A percentile compares a stretch with the other conserved stretches of the same genome.
These are phyloP conservation scores for Rhizopogon vesiculosus DNA, from an alignment of 768 basidiomycete species.

Conservation along the genomic window DNA sequence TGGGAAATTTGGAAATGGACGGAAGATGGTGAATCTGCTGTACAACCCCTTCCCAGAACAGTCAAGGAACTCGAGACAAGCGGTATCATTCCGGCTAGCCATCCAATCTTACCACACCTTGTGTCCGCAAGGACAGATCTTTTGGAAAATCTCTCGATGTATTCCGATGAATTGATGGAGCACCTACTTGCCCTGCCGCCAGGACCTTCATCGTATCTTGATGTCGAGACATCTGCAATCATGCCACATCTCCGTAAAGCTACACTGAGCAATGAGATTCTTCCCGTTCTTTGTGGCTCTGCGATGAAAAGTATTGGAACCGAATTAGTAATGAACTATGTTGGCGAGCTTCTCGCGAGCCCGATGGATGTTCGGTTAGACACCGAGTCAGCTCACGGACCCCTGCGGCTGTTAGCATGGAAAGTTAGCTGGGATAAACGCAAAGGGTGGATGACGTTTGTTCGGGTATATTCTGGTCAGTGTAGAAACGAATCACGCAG, in stretches of 20 bases:
- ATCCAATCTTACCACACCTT: constrained; percentile 68
- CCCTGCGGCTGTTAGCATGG: constrained; percentile 73
- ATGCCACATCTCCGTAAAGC: constrained; percentile 63
- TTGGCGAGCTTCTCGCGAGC: constrained; percentile 74
- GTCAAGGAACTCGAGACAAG: constrained; percentile 37
- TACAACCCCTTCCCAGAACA: constrained; percentile 46
- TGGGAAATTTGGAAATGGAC: constrained; percentile 84
- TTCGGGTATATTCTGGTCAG: constrained; percentile 82
- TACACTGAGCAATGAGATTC: constrained; percentile 57
- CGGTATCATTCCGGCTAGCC: constrained; percentile 46
- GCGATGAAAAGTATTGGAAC: constrained; percentile 81
- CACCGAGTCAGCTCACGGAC: constrained; percentile 38
- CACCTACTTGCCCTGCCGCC: constrained; percentile 53
- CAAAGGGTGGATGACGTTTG: constrained; percentile 91
- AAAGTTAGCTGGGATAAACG: constrained; percentile 84
- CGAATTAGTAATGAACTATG: constrained; percentile 75
- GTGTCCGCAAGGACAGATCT: constrained; percentile 63
- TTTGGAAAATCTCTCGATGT: constrained; percentile 76
- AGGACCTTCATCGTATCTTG: constrained; percentile 60
- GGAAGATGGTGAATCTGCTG: constrained; percentile 38
- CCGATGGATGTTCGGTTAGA: constrained; percentile 62
- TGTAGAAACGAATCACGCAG: neutral
- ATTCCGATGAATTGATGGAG: constrained; percentile 79
- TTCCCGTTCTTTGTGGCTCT: constrained; percentile 82
- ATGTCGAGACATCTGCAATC: constrained; percentile 47